These are phyloP conservation scores for Clavulina sp. DNA, from an alignment of 768 basidiomycete species.

Conservation along the genomic window DNA sequence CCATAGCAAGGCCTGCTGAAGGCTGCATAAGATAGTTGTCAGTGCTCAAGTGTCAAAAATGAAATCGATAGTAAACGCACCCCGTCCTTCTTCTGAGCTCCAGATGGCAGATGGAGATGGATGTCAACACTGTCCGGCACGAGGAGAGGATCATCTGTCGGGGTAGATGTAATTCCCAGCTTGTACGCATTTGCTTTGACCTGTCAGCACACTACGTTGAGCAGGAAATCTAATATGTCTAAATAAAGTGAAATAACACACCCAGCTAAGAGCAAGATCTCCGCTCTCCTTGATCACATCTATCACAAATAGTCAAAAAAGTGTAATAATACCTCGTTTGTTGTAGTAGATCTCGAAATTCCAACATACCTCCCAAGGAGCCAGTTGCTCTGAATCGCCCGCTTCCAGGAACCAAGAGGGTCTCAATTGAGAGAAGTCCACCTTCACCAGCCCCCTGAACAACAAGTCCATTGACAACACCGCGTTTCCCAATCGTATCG, in stretches of 20 bases:
- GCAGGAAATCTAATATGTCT: background rate
- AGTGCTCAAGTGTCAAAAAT: background rate
- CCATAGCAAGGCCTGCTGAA: constrained; percentile 26
- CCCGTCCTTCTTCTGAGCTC: constrained; percentile 92
- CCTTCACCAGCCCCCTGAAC: constrained; percentile 82
- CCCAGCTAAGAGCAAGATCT: constrained; percentile 83
- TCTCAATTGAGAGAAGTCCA: constrained; percentile 72
- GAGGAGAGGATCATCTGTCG: constrained; percentile 57
- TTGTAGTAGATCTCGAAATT: constrained; percentile 31
- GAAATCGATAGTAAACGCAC: constrained; percentile 57
- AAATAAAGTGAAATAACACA: constrained; percentile 18
- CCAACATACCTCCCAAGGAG: constrained; percentile 61
- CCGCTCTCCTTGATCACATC: constrained; percentile 84
- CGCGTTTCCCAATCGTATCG: constrained; percentile 53
- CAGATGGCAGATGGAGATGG: constrained; percentile 77
- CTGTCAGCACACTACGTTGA: constrained; percentile 6
- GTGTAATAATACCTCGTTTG: background rate
- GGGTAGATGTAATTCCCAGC: constrained; percentile 51
- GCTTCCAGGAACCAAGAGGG: constrained; percentile 54
- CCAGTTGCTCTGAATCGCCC: constrained; percentile 68
- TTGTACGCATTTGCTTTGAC: constrained; percentile 63
- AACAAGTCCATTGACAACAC: constrained; percentile 72
- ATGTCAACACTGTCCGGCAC: constrained; percentile 58
- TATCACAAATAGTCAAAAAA: background rate
- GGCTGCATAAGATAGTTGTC: background rate